Conservation (phyloP, 2,329 filamentous ascomycete genomes). For the Endocalyx cinctus region DNA sequence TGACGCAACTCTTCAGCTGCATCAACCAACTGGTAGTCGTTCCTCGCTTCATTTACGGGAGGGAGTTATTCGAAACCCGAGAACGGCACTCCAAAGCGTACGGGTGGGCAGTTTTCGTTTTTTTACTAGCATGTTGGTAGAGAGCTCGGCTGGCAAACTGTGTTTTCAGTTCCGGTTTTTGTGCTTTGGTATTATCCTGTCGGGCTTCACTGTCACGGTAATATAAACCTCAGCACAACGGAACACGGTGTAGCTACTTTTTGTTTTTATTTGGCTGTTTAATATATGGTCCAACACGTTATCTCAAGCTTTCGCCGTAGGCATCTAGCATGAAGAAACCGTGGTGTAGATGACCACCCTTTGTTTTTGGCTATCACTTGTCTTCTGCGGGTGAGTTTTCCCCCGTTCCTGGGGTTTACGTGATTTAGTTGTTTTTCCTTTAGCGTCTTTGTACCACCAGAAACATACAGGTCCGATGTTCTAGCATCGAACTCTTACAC, state of each 20-base stretch:
- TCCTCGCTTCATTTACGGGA: neutral
- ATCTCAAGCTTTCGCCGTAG: neutral
- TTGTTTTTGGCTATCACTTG: neutral
- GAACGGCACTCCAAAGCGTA: slow-evolving; percentile 1
- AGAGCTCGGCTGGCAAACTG: neutral
- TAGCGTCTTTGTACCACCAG: neutral
- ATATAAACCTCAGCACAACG: too few species aligned
- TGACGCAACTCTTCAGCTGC: neutral
- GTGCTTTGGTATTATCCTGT: neutral
- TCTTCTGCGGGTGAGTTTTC: neutral
- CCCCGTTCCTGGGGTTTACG: too few species aligned
- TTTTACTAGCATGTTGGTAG: neutral
- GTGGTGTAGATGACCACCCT: neutral
- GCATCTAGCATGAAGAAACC: neutral
- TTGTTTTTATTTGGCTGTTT: neutral
- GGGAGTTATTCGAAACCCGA: neutral
- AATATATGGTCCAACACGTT: neutral
- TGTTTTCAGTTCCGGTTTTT: neutral
- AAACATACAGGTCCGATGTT: neutral
- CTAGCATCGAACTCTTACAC: neutral
- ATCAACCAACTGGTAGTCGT: neutral
- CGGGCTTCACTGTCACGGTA: neutral
- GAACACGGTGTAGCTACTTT: neutral
- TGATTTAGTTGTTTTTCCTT: neutral
- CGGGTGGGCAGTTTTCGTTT: neutral